Evolutionary conservation across 2,329 filamentous ascomycete species (phyloP), one percentile per base, ranked within the genome.

Genomic region (Pseudogymnoascus sp.): DNA sequence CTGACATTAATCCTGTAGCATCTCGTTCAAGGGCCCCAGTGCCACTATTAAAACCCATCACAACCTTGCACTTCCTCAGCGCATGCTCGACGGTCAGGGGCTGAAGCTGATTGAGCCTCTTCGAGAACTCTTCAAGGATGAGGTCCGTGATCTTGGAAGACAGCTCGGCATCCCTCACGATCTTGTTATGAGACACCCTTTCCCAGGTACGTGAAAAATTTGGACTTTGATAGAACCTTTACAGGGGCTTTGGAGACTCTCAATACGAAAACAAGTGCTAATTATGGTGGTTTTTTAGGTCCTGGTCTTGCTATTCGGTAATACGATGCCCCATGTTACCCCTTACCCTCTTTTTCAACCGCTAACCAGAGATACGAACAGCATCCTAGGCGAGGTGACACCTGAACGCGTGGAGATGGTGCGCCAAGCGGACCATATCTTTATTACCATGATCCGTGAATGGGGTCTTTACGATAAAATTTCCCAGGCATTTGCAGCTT

Each of bases 351-450:
- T 2, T 19, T 58, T 60, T 35, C 26, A 45, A 35, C 10, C 15
- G 39, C 62, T 68, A 39, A 64, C 64, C 61, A 63, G 56, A 48
- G 61, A 64, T 55, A 77, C 0, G 81, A 74, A 58, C 65, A 81
- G 89, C 59, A 86, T 96, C 62, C 77, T 96, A 0, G 92, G 92
- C 34, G 91, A 95, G 66, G 85, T 96, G 12, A 95, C 89, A 1
- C 80, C 79, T 2, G 88, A 92, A 70, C 82, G 87, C 39, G 86
- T 96, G 13, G 82, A 83, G 60, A 94, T 95, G 64, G 89, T 84
- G 2, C 77, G 89, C n/a, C 77, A 88, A 70, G 89, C 88, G 1
- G 89, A 92, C 68, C 70, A 83, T 68, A 92, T 92, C 69, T 92
- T 89, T 74, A 90, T 92, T 66, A 79, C 80, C 63, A 84, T 86